Evolutionary conservation across 2,329 filamentous ascomycete genomes (phyloP).

Genomic region (Alternaria incomplexa): DNA sequence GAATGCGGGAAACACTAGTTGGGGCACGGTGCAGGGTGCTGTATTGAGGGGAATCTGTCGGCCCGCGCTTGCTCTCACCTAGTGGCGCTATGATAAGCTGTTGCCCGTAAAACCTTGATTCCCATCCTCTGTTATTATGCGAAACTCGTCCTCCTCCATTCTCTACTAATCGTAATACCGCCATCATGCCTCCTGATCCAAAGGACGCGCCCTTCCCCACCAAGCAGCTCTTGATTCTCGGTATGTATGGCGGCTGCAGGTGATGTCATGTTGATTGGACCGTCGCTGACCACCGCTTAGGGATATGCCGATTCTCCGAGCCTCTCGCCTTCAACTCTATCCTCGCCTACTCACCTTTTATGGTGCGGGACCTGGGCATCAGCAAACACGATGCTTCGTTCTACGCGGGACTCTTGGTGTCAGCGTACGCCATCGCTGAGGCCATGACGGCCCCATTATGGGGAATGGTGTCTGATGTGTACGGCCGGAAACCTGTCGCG

Average conservation of each 20-base stretch:
- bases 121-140: slow-evolving; percentile 20
- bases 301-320: slow-evolving; percentile 90
- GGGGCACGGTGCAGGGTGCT: slow-evolving; percentile 15
- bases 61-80: slow-evolving; percentile 24
- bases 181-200: slow-evolving; percentile 37
- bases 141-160: slow-evolving; percentile 14
- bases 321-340: slow-evolving; percentile 94
- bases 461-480: slow-evolving; percentile 49
- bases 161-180: slow-evolving; percentile 23
- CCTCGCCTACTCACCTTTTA: slow-evolving; percentile 72
- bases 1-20: slow-evolving; percentile 16
- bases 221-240: slow-evolving; percentile 54
- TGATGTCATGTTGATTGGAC: slow-evolving; percentile 24
- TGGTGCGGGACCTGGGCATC: slow-evolving; percentile 49
- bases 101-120: slow-evolving; percentile 26
- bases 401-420: slow-evolving; percentile 84
- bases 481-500: slow-evolving; percentile 51
- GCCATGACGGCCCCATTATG: slow-evolving; percentile 76
- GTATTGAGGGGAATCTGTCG: slow-evolving; percentile 21
- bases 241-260: slow-evolving; percentile 28
- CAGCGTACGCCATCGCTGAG: slow-evolving; percentile 87
- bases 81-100: slow-evolving; percentile 26
- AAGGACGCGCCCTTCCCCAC: slow-evolving; percentile 52
- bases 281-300: slow-evolving; percentile 54
- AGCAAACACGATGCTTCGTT: slow-evolving; percentile 67